Evolutionary conservation across 2,329 filamentous ascomycete species (phyloP).

Genomic region (Hypoxylon sp.): DNA sequence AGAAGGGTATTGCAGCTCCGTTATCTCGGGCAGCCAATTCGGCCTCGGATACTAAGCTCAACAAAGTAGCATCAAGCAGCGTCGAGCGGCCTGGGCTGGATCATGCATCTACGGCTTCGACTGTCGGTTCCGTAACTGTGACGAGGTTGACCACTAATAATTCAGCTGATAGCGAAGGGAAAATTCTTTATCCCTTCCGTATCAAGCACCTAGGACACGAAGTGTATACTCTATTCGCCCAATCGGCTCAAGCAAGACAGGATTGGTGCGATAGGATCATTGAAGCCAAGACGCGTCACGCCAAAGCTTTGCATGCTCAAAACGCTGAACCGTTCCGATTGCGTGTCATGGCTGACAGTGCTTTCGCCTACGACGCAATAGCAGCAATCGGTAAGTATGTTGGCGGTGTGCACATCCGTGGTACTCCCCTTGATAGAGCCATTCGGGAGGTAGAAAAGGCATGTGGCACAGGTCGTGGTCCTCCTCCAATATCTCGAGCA

Average conservation of each 20-base stretch:
- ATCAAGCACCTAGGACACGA: conserved; percentile 97
- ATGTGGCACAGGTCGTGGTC: conserved; percentile 78
- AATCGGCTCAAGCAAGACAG: conserved; percentile 78
- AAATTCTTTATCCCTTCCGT: conserved; percentile 92
- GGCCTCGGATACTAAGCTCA: conserved; percentile 71
- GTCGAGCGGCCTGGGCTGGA: conserved; percentile 72
- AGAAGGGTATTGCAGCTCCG: conserved; percentile 79
- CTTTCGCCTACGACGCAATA: conserved; percentile 83
- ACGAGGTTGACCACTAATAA: conserved; percentile 60
- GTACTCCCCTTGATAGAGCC: conserved; percentile 91
- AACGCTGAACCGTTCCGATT: conserved; percentile 96
- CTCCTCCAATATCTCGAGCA: conserved; percentile 84
- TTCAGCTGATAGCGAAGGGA: conserved; percentile 81
- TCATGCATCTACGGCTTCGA: conserved; percentile 78
- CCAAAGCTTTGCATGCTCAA: conserved; percentile 87
- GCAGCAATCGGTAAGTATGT: conserved; percentile 72
- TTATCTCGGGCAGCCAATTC: conserved; percentile 73
- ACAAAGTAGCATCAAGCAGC: conserved; percentile 68
- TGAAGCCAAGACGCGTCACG: conserved; percentile 94
- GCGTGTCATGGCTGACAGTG: conserved; percentile 90
- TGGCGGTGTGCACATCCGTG: conserved; percentile 81
- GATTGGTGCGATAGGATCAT: conserved; percentile 97
- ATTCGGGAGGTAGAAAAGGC: conserved; percentile 88
- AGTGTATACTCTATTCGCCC: conserved; percentile 90
- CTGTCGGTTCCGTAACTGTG: conserved; percentile 67